A percentile compares a stretch with the other conserved stretches of the same genome.
These are phyloP conservation scores for Gliomastix tumulicola DNA, from an alignment of 2,329 filamentous ascomycete genomes.

Conservation along the genomic window DNA sequence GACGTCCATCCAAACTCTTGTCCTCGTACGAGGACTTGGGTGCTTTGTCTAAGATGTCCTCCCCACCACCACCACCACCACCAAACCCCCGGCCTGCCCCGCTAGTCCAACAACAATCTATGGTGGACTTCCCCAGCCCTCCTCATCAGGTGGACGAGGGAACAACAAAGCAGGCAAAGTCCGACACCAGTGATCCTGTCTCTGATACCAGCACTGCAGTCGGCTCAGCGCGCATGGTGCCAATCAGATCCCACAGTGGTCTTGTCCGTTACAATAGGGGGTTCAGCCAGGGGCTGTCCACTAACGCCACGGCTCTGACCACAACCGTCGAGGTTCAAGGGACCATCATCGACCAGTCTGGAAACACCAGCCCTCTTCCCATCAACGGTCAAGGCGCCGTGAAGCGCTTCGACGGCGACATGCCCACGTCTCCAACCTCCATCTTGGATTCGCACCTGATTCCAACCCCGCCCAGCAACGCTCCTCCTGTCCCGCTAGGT, in stretches of 20 bases:
- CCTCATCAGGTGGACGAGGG: no score
- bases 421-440: conserved; percentile 13
- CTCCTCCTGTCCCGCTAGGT: conserved; percentile 40
- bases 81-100: no score
- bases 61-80: no score
- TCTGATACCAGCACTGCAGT: no score
- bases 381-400: no score
- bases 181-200: no score
- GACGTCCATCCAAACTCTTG: no score
- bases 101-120: no score
- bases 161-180: no score
- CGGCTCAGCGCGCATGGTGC: conserved; percentile 20
- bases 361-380: conserved; percentile 17
- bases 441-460: conserved; percentile 31
- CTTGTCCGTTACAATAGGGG: conserved; percentile 10
- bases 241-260: conserved; percentile 22
- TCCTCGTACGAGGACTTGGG: no score
- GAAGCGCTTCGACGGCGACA: conserved; percentile 14
- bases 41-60: no score
- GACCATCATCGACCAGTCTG: conserved; percentile 34
- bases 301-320: conserved; percentile 27
- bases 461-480: conserved; percentile 40
- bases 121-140: no score
- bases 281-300: conserved; percentile 17
- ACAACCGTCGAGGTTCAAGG: conserved; percentile 33